These are phyloP conservation scores for Podaxis mareebaensis DNA, from an alignment of 768 basidiomycete species.

Conservation along the genomic window DNA sequence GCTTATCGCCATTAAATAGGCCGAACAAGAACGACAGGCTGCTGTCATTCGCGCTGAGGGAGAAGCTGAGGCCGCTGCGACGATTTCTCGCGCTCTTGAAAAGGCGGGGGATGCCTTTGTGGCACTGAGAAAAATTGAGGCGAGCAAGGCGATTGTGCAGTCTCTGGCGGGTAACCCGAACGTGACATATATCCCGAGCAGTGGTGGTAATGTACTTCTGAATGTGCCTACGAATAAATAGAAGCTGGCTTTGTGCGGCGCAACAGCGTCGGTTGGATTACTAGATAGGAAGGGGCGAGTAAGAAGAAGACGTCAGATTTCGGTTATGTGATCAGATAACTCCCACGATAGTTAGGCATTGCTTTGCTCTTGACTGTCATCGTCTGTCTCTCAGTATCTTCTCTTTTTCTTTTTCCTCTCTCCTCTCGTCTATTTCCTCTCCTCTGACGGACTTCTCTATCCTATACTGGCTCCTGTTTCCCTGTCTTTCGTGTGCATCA, in stretches of 20 bases:
- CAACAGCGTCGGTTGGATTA: constrained; percentile 11
- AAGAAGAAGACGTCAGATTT: constrained; percentile 19
- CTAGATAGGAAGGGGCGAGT: constrained; percentile 14
- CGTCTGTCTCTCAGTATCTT: constrained; percentile 46
- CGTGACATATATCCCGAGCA: constrained; percentile 87
- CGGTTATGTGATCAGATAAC: constrained; percentile 34
- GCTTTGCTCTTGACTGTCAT: constrained; percentile 49
- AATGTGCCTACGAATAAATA: constrained; percentile 71
- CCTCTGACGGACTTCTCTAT: constrained; percentile 61
- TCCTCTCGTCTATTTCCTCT: constrained; percentile 48
- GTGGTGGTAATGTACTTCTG: constrained; percentile 76
- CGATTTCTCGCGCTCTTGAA: constrained; percentile 87
- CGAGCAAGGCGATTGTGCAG: constrained; percentile 94
- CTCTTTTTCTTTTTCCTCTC: constrained; percentile 49
- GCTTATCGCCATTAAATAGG: constrained; percentile 46
- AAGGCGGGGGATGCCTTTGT: constrained; percentile 97
- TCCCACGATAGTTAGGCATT: constrained; percentile 38
- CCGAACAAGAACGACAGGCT: constrained; percentile 98
- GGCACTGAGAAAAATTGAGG: constrained; percentile 94
- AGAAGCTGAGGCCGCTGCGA: constrained; percentile 95
- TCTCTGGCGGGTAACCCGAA: constrained; percentile 79
- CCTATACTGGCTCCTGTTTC: constrained; percentile 49
- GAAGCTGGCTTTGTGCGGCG: constrained; percentile 16
- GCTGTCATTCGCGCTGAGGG: constrained; percentile 98
- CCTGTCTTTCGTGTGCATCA: constrained; percentile 52